Conservation (phyloP, 2,329 filamentous ascomycete genomes). For the Zymoseptoria pseudotritici region DNA sequence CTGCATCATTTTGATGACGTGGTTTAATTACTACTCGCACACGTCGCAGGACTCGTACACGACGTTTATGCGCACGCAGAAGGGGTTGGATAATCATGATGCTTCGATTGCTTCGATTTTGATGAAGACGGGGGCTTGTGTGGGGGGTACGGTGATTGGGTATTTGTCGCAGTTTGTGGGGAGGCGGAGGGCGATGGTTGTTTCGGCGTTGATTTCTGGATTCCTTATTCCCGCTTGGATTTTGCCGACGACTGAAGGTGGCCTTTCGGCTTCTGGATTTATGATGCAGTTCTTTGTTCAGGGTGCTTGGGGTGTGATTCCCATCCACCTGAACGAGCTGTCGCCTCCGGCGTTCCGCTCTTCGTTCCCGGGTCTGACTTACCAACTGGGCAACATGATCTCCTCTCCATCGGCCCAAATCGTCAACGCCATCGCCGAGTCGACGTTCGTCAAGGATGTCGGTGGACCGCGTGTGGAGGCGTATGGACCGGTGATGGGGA, state of each 20-base stretch:
- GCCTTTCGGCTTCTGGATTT: constrained; percentile 58
- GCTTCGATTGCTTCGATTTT: constrained; percentile 70
- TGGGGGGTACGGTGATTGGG: constrained; percentile 65
- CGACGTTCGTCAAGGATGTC: constrained; percentile 37
- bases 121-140: constrained; percentile 71
- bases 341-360: constrained; percentile 64
- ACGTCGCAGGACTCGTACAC: constrained; percentile 76
- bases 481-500: constrained; percentile 68
- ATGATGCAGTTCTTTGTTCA: constrained; percentile 63
- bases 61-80: constrained; percentile 68
- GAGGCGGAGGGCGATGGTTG: constrained; percentile 60
- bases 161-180: constrained; percentile 70
- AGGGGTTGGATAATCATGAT: constrained; percentile 56
- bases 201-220: constrained; percentile 52
- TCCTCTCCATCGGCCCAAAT: constrained; percentile 68
- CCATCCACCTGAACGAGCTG: constrained; percentile 67
- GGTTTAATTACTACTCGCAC: constrained; percentile 67
- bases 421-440: constrained; percentile 66
- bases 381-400: constrained; percentile 70
- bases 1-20: constrained; percentile 71
- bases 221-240: constrained; percentile 64
- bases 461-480: constrained; percentile 56
- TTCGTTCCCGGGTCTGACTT: constrained; percentile 62
- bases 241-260: constrained; percentile 51
- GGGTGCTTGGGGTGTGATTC: constrained; percentile 59